Conservation (phyloP, 164 flowering plant species). For the Magnolia changhungtana region DNA sequence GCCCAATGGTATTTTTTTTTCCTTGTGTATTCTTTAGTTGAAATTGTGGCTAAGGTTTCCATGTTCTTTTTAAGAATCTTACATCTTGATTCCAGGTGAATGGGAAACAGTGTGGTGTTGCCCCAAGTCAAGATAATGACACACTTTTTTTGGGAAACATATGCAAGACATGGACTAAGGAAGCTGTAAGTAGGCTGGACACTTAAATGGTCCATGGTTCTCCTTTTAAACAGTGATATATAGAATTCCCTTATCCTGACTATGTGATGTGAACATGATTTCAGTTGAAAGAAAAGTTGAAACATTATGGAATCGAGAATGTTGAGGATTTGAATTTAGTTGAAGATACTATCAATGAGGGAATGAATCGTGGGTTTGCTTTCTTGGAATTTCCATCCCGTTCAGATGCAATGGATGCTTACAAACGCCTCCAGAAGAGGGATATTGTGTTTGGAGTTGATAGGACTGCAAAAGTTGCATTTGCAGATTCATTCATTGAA, state of each 20-base stretch:
- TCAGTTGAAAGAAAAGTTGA: constrained; percentile 87
- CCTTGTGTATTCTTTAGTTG: constrained; percentile 9
- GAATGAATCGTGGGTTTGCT: constrained; percentile 93
- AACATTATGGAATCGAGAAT: constrained; percentile 67
- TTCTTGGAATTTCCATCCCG: constrained; percentile 90
- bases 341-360: constrained; percentile 71
- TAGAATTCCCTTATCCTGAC: constrained; percentile 10
- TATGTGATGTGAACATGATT: constrained; percentile 20
- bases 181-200: constrained; percentile 65
- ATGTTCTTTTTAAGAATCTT: constrained; percentile 14
- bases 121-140: constrained; percentile 96
- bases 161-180: constrained; percentile 95
- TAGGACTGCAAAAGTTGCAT: constrained; percentile 87
- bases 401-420: constrained; percentile 93
- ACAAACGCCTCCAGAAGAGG: constrained; percentile 81
- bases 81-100: constrained; percentile 50
- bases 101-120: constrained; percentile 94
- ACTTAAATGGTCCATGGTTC: constrained; percentile 5
- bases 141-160: constrained; percentile 91
- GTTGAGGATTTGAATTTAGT: constrained; percentile 82
- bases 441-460: constrained; percentile 84
- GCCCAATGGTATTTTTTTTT: constrained; percentile 64
- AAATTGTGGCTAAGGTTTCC: not conserved
- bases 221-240: not conserved
- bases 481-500: constrained; percentile 93